Conservation (phyloP, 176 grass and related monocot genomes). For the Tuctoria greenei region DNA sequence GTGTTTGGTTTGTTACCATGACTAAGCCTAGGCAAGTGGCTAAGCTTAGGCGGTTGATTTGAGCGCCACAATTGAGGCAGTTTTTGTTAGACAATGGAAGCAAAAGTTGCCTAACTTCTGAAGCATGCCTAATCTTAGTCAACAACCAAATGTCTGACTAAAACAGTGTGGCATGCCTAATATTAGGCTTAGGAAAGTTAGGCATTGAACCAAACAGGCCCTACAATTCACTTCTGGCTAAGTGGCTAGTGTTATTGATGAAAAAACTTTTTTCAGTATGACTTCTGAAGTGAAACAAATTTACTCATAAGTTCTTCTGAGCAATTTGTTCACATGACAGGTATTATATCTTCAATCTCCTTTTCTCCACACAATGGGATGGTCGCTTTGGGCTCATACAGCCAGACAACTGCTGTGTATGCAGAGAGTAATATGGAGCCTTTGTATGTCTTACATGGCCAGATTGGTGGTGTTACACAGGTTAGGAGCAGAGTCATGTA, state of each 20-base stretch:
- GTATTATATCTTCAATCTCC: conserved; percentile 84
- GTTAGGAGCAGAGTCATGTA: conserved; percentile 35
- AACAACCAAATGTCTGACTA: too few species aligned
- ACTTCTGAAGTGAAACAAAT: conserved; percentile 13
- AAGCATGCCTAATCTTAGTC: too few species aligned
- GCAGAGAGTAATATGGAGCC: conserved; percentile 84
- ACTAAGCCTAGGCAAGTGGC: too few species aligned
- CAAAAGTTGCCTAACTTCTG: too few species aligned
- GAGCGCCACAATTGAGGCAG: too few species aligned
- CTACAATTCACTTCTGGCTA: conserved; percentile 25
- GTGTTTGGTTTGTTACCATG: too few species aligned
- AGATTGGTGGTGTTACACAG: conserved; percentile 91
- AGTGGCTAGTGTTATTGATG: conserved; percentile 11
- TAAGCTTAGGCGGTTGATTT: too few species aligned
- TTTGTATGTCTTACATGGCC: conserved; percentile 87
- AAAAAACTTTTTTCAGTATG: conserved; percentile 6
- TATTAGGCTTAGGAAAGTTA: too few species aligned
- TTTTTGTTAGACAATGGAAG: too few species aligned
- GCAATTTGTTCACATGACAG: conserved; percentile 40
- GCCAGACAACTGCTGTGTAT: conserved; percentile 83
- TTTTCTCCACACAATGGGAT: conserved; percentile 77
- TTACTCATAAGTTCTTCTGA: conserved; percentile 1
- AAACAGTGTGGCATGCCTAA: too few species aligned
- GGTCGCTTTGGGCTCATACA: conserved; percentile 97
- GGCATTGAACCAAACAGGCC: too few species aligned